Conservation (phyloP, 805 yeast species). For the Lachancea sp. region DNA sequence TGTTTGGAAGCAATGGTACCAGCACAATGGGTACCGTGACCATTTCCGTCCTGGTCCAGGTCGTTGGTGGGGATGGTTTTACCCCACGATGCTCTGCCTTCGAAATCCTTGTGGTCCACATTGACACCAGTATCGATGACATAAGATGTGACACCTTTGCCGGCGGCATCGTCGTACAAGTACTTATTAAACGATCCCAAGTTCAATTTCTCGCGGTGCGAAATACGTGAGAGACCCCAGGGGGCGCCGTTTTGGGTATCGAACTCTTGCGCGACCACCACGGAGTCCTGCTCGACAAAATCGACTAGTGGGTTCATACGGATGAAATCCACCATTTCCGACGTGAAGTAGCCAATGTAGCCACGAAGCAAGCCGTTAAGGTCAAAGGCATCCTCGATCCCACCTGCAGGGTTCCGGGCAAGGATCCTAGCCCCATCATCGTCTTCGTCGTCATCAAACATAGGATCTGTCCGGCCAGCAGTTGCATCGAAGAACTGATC, state of each 20-base stretch:
- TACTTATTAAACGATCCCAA: constrained; percentile 69
- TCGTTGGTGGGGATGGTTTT: constrained; percentile 69
- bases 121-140: constrained; percentile 88
- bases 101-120: constrained; percentile 68
- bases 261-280: constrained; percentile 57
- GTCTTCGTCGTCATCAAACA: constrained; percentile 15
- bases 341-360: constrained; percentile 79
- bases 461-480: constrained; percentile 5
- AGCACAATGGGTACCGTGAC: constrained; percentile 97
- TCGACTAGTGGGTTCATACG: constrained; percentile 59
- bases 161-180: constrained; percentile 64
- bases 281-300: constrained; percentile 69
- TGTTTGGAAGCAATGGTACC: constrained; percentile 80
- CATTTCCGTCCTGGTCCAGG: constrained; percentile 73
- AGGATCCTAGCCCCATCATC: constrained; percentile 5
- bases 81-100: constrained; percentile 83
- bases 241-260: constrained; percentile 79
- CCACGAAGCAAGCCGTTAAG: constrained; percentile 59
- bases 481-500: constrained; percentile 36
- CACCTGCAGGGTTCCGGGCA: constrained; percentile 35
- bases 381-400: constrained; percentile 54
- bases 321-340: constrained; percentile 65
- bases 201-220: constrained; percentile 68
- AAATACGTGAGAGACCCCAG: constrained; percentile 90
- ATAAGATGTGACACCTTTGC: constrained; percentile 79